These are phyloP conservation scores for Capronia americana DNA, from an alignment of 2,329 filamentous ascomycete species.

Conservation along the genomic window DNA sequence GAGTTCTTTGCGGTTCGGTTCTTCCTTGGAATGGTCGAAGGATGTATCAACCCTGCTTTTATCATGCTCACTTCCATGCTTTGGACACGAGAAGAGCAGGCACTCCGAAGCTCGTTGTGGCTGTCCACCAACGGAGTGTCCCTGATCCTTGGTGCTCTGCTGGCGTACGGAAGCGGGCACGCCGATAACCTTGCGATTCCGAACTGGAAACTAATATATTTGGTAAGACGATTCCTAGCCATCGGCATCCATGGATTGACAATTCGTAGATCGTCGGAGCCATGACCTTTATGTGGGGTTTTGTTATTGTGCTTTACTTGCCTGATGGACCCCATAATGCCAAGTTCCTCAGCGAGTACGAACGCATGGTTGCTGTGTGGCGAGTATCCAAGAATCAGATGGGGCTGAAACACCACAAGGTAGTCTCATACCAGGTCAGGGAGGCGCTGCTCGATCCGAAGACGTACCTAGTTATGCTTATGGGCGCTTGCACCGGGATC, in stretches of 20 bases:
- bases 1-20: constrained; percentile 54
- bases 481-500: background rate
- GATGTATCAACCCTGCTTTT: constrained; percentile 56
- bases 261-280: background rate
- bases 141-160: background rate
- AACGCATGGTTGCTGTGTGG: constrained; percentile 24
- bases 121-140: constrained; percentile 44
- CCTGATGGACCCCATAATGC: constrained; percentile 48
- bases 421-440: constrained; percentile 45
- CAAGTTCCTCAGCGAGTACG: constrained; percentile 46
- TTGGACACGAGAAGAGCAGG: constrained; percentile 57
- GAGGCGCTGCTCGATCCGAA: constrained; percentile 43
- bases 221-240: too few species aligned
- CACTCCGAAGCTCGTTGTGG: constrained; percentile 64
- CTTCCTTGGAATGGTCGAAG: constrained; percentile 56
- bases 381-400: constrained; percentile 43
- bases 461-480: background rate
- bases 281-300: background rate
- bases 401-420: constrained; percentile 57
- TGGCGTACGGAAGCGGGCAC: background rate
- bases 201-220: too few species aligned
- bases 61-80: constrained; percentile 59
- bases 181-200: background rate
- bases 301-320: background rate
- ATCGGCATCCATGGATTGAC: background rate